These are phyloP conservation scores for Calonectria ilicicola DNA, from an alignment of 2,329 filamentous ascomycete genomes.

Conservation along the genomic window DNA sequence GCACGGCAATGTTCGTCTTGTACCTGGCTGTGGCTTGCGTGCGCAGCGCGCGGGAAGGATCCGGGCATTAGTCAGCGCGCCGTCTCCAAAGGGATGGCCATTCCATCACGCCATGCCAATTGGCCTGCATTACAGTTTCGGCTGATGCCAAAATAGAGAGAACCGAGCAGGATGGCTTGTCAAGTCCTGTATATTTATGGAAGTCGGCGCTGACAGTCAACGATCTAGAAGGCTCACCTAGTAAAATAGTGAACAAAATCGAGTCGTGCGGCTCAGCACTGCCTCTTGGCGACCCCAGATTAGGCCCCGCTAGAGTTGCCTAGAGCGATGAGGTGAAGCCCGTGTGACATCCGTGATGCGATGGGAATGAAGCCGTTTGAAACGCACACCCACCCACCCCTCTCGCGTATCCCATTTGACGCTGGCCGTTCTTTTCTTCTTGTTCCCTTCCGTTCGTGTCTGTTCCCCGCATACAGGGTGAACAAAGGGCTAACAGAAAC, in stretches of 20 bases:
- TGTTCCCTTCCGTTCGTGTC: not conserved
- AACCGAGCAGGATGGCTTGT: not conserved
- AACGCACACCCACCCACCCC: not conserved
- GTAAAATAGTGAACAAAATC: not conserved
- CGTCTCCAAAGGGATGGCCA: not conserved
- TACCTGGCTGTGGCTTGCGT: not conserved
- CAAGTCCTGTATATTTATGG: not conserved
- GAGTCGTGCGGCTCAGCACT: not conserved
- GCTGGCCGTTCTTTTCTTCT: not conserved
- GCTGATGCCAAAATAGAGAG: not conserved
- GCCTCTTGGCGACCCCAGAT: not conserved
- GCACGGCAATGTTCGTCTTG: constrained; percentile 2
- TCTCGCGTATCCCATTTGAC: not conserved
- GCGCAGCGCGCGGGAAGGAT: not conserved
- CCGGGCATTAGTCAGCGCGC: constrained; percentile 10
- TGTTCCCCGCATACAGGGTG: not conserved
- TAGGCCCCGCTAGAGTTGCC: not conserved
- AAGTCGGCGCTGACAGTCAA: not conserved
- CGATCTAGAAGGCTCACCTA: not conserved
- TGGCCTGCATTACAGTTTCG: not conserved
- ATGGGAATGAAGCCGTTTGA: not conserved
- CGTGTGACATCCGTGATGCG: not conserved
- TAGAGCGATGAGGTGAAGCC: not conserved
- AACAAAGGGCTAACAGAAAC: not conserved
- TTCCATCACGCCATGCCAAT: not conserved